Base-by-base conservation (phyloP, 2,329 filamentous ascomycete species). In the Coniochaeta hoffmannii region DNA sequence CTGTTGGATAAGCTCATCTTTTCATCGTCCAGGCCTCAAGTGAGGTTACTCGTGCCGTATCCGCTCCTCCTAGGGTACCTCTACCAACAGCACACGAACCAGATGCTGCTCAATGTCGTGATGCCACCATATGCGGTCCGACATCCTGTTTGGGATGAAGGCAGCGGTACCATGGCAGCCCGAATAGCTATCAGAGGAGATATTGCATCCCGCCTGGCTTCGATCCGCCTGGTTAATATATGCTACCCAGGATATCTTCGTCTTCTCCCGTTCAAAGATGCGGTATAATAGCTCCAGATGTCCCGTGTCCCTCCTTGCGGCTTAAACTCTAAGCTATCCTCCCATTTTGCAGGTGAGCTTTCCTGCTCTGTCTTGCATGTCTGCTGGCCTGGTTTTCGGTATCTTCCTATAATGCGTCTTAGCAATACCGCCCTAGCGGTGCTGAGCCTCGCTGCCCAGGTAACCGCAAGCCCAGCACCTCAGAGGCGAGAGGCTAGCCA, bases 361-460 rank as follows among this genome's bases (percentile, higher is more conserved):
- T 17, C n/a, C n/a, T 14, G 14, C 19, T 53, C 19, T 26, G n/a
- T 28, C 28, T 44, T 22, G 10, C 46, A n/a, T 17, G 32, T n/a
- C 17, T 15, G 31, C 46, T 22, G 36, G 52, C 35, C 35, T 19
- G 26, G 12, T n/a, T n/a, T 9, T 26, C 17, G 26, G 28, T 35
- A 17, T 44, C 17, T 26, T 36, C 31, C 46, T n/a, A 54, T 30
- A 53, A 62, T 63, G 61, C 53, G 55, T 19, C 34, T 58, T 41
- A 38, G 36, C 22, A 24, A 50, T 24, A 44, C 53, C 17, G 53
- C 28, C 24, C 19, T 55, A 4, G 55, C 56, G 32, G 35, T 60
- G 14, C 49, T 61, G 1, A 55, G 56, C n/a, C 50, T 61, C 12
- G 54, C 57, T 19, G 56, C 55, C 24, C 55, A 55, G 17, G 61